phyloP scores from a whole-genome alignment of 2,329 filamentous ascomycete genomes.

The Arthrobotrys sinensis region DNA sequence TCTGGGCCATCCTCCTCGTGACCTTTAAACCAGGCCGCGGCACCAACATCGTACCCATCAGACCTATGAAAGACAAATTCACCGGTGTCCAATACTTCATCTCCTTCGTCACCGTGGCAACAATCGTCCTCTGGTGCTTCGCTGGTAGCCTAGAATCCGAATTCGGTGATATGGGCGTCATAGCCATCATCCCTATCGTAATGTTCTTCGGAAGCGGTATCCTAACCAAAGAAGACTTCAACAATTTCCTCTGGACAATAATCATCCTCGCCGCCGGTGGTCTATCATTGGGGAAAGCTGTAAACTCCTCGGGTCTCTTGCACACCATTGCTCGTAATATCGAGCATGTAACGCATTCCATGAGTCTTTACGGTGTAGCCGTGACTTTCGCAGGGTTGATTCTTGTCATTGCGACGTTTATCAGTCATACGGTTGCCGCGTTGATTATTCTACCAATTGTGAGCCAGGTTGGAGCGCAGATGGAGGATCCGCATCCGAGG shows the following conservation, averaged over 20 bases:
- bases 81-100: slow-evolving; percentile 95
- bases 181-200: slow-evolving; percentile 95
- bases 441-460: slow-evolving; percentile 95
- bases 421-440: slow-evolving; percentile 96
- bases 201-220: slow-evolving; percentile 97
- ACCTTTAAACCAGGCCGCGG: slow-evolving; percentile 88
- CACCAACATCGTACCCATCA: slow-evolving; percentile 91
- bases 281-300: slow-evolving; percentile 90
- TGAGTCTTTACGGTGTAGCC: slow-evolving; percentile 88
- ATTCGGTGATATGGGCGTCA: slow-evolving; percentile 98
- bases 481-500: slow-evolving; percentile 93
- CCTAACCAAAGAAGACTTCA: slow-evolving; percentile 98
- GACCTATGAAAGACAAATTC: slow-evolving; percentile 89
- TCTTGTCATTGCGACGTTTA: slow-evolving; percentile 94
- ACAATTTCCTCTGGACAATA: slow-evolving; percentile 99
- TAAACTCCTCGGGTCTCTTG: slow-evolving; percentile 91
- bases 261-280: slow-evolving; percentile 97
- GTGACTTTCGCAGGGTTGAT: slow-evolving; percentile 88
- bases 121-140: slow-evolving; percentile 92
- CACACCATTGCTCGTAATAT: slow-evolving; percentile 88
- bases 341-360: slow-evolving; percentile 79
- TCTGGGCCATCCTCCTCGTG: slow-evolving; percentile 87
- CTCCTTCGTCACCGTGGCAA: slow-evolving; percentile 82
- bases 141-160: slow-evolving; percentile 87
- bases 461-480: slow-evolving; percentile 83